Conservation (phyloP, 164 flowering plant species). For the Dillenia turbinata region DNA sequence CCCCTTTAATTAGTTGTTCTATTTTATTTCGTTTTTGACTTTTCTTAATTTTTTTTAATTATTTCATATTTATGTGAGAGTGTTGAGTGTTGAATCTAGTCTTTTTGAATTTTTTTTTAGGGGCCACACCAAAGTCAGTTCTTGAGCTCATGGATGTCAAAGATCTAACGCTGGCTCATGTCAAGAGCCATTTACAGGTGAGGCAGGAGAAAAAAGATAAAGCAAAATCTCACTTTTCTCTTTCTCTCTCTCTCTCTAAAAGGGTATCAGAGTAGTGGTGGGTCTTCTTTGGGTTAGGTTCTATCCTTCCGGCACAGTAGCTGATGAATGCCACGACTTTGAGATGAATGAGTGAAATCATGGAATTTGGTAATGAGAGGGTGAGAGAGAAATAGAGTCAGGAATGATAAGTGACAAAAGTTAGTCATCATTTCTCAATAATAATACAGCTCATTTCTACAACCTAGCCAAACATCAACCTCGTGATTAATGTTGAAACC, state of each 20-base stretch:
- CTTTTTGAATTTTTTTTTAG: constrained; percentile 19
- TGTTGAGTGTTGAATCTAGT: neutral
- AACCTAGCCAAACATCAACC: constrained; percentile 40
- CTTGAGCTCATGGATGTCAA: constrained; percentile 83
- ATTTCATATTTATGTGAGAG: too few species aligned
- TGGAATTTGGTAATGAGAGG: constrained; percentile 15
- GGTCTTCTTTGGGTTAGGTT: neutral
- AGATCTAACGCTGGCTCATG: constrained; percentile 79
- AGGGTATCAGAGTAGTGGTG: constrained; percentile 2
- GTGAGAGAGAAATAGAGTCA: neutral
- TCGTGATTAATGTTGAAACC: constrained; percentile 32
- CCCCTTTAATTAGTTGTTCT: too few species aligned
- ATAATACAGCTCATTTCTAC: constrained; percentile 25
- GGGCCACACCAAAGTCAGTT: constrained; percentile 81
- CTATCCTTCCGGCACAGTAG: constrained; percentile 30
- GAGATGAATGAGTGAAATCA: constrained; percentile 26
- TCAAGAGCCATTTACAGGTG: constrained; percentile 79
- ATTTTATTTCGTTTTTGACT: too few species aligned
- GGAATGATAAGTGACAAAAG: constrained; percentile 23
- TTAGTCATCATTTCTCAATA: constrained; percentile 64
- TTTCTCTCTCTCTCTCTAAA: constrained; percentile 4
- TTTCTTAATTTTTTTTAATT: too few species aligned
- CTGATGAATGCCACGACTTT: constrained; percentile 26
- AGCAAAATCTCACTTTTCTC: neutral
- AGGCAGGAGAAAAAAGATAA: neutral